Evolutionary conservation across 2,329 filamentous ascomycete species (phyloP).

Genomic region (Colletotrichum sp.): DNA sequence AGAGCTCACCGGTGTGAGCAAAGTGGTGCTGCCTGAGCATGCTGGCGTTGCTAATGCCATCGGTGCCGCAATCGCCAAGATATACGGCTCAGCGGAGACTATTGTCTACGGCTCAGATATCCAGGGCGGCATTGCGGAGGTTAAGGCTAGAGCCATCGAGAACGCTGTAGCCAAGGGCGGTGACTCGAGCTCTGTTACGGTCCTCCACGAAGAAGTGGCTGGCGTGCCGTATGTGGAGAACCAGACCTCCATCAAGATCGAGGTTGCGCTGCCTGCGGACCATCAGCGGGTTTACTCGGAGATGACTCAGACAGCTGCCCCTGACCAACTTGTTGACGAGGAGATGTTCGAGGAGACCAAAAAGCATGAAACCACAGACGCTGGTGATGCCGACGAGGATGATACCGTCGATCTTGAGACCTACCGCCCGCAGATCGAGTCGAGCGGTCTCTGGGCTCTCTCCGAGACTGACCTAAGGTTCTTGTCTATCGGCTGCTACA

Average conservation of each 20-base stretch:
- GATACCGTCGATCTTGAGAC: neutral
- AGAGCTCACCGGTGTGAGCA: slow-evolving; percentile 23
- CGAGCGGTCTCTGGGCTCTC: slow-evolving; percentile 23
- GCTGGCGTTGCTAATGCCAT: slow-evolving; percentile 27
- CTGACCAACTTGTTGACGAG: slow-evolving; percentile 3
- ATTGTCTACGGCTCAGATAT: slow-evolving; percentile 24
- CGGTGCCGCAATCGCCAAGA: slow-evolving; percentile 27
- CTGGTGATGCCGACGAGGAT: neutral
- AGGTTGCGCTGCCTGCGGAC: slow-evolving; percentile 24
- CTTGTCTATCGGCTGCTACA: slow-evolving; percentile 27
- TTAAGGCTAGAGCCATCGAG: slow-evolving; percentile 19
- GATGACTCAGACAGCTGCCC: neutral
- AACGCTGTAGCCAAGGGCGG: slow-evolving; percentile 25
- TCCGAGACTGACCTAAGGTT: slow-evolving; percentile 26
- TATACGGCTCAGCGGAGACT: slow-evolving; percentile 22
- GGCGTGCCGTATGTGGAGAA: slow-evolving; percentile 27
- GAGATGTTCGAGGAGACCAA: slow-evolving; percentile 17
- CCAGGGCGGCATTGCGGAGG: slow-evolving; percentile 17
- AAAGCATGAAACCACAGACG: neutral
- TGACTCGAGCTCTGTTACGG: slow-evolving; percentile 13
- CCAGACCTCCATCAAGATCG: slow-evolving; percentile 25
- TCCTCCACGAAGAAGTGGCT: slow-evolving; percentile 25
- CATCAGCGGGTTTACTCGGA: slow-evolving; percentile 21
- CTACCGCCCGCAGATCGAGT: slow-evolving; percentile 11
- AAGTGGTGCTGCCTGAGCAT: slow-evolving; percentile 23